Evolutionary conservation across 345 rosid genomes (phyloP).

Genomic region (Gynandropsis gynandra): DNA sequence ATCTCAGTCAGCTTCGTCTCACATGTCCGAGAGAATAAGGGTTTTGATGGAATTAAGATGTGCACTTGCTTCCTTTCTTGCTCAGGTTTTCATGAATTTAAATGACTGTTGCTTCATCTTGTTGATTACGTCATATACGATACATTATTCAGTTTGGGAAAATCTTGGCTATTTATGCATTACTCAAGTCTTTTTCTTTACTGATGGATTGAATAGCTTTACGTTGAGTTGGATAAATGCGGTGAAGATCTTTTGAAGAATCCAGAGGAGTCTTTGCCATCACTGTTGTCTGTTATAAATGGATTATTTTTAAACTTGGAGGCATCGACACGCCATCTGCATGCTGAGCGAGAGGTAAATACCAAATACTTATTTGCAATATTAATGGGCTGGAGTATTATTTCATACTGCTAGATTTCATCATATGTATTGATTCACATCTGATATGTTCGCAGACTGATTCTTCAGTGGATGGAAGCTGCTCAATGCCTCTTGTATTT

Average conservation of each 20-base stretch:
- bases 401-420: slow-evolving; percentile 9
- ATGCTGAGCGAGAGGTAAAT: slow-evolving; percentile 50
- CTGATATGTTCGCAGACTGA: slow-evolving; percentile 40
- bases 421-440: slow-evolving; percentile 4
- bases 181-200: slow-evolving; percentile 12
- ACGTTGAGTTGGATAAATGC: slow-evolving; percentile 57
- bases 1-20: slow-evolving; percentile 51
- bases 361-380: not conserved
- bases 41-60: slow-evolving; percentile 50
- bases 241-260: slow-evolving; percentile 63
- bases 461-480: slow-evolving; percentile 57
- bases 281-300: slow-evolving; percentile 41
- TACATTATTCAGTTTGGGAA: not conserved
- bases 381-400: not conserved
- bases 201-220: slow-evolving; percentile 43
- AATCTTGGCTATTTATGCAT: not conserved
- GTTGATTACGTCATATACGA: not conserved
- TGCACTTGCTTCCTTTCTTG: slow-evolving; percentile 70
- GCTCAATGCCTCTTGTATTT: slow-evolving; percentile 53
- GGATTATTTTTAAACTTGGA: slow-evolving; percentile 57
- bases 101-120: not conserved
- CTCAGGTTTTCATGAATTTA: slow-evolving; percentile 47
- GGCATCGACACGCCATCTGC: slow-evolving; percentile 57
- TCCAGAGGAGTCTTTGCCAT: slow-evolving; percentile 54
- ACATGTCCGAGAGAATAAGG: slow-evolving; percentile 60